Conservation (phyloP, 1,284 basidiomycete species). For the Veloboletus limbatus region DNA sequence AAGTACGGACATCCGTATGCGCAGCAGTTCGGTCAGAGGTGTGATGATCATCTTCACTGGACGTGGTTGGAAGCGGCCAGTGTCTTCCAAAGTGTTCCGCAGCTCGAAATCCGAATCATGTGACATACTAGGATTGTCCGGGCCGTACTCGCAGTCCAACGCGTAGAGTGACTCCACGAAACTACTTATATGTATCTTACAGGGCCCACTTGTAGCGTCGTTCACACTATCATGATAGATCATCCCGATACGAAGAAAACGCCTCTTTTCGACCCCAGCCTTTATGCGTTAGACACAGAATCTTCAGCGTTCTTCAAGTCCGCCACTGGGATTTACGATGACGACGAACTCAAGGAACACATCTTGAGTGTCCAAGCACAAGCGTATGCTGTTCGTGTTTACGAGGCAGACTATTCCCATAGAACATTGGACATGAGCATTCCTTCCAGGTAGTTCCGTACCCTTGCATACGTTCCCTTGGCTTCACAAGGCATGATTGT, state of each 20-base stretch:
- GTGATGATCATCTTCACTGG: conserved; percentile 36
- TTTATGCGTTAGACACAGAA: conserved; percentile 15
- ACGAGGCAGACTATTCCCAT: neutral
- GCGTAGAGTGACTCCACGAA: too few species aligned
- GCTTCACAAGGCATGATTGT: conserved; percentile 17
- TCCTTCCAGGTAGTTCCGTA: conserved; percentile 19
- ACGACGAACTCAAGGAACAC: conserved; percentile 39
- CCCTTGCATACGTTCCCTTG: conserved; percentile 20
- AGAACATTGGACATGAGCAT: neutral
- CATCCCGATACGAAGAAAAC: neutral
- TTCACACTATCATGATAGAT: too few species aligned
- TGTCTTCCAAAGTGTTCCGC: too few species aligned
- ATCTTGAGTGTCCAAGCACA: conserved; percentile 30
- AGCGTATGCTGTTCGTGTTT: conserved; percentile 22
- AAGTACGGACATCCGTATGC: conserved; percentile 36
- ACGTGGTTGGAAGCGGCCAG: too few species aligned
- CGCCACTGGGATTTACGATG: conserved; percentile 26
- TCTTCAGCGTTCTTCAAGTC: conserved; percentile 26
- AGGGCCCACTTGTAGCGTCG: too few species aligned
- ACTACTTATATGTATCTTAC: too few species aligned
- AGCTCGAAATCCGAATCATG: too few species aligned
- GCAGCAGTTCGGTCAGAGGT: conserved; percentile 40
- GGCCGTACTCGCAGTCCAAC: too few species aligned
- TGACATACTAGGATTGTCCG: too few species aligned
- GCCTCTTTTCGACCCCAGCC: conserved; percentile 13